Evolutionary conservation across 202 grass and related monocot genomes (phyloP).

Genomic region (Panicum virgatum): DNA sequence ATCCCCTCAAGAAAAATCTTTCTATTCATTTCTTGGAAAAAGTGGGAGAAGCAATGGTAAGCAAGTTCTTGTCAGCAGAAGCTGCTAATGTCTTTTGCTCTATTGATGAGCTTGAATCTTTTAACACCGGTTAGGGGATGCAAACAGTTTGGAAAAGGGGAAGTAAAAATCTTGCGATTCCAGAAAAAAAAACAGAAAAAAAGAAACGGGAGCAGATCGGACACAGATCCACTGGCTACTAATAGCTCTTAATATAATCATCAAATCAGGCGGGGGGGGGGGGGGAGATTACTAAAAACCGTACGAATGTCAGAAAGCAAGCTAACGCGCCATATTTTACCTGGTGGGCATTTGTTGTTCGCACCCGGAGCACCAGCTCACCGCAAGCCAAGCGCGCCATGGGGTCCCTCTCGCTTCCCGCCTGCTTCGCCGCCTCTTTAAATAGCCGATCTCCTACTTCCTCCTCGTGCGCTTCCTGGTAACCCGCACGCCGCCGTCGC

Average conservation of each 20-base stretch:
- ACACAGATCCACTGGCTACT: not conserved
- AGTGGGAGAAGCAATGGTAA: not conserved
- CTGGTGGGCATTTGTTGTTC: constrained; percentile 23
- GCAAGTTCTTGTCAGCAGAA: not conserved
- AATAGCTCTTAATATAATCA: not conserved
- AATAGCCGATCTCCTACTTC: too few relatives aligned
- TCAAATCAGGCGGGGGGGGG: not conserved
- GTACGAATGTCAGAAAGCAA: not conserved
- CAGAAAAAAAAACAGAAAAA: fast-evolving
- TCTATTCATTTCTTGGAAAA: not conserved
- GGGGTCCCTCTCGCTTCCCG: constrained; percentile 29
- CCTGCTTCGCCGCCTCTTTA: constrained; percentile 33
- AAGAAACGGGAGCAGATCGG: not conserved
- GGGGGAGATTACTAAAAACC: not conserved
- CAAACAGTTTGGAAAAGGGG: not conserved
- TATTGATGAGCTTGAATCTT: not conserved
- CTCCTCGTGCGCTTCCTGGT: too few relatives aligned
- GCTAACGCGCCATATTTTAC: constrained; percentile 7
- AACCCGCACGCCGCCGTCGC: not conserved
- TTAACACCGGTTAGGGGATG: not conserved
- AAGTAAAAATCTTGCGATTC: not conserved
- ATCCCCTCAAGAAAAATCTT: not conserved
- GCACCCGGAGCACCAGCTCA: constrained; percentile 44
- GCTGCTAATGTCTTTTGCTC: not conserved
- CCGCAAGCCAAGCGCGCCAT: constrained; percentile 41